Percentiles rank a stretch among this genome's conserved stretches.
Evolutionary conservation across 164 flowering plant species (phyloP).

Genomic region (Stephania yunnanensis): DNA sequence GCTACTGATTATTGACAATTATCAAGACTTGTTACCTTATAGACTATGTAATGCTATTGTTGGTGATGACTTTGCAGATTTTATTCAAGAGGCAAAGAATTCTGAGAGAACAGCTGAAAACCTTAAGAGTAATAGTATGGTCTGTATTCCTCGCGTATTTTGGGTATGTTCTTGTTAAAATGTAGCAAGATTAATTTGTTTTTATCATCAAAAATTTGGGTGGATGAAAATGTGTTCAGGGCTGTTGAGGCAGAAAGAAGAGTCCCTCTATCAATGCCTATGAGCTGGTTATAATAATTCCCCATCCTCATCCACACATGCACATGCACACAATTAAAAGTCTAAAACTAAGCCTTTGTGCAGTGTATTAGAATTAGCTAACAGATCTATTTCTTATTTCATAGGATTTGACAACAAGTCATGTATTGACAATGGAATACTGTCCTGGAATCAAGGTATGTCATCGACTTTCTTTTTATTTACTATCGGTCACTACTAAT

Average conservation of each 20-base stretch:
- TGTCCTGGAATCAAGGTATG: constrained; percentile 72
- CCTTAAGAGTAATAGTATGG: constrained; percentile 44
- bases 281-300: not conserved
- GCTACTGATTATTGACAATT: not conserved
- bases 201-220: constrained; percentile 3
- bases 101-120: constrained; percentile 63
- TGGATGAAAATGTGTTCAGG: not conserved
- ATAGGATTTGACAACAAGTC: constrained; percentile 69
- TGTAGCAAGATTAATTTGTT: not conserved
- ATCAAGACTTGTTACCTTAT: not conserved
- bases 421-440: constrained; percentile 81
- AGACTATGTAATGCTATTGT: not conserved
- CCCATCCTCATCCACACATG: no score
- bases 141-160: constrained; percentile 61
- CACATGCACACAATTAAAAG: not conserved
- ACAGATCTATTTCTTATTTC: constrained; percentile 19
- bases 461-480: not conserved
- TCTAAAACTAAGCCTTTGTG: not conserved
- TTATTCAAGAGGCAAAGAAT: constrained; percentile 73
- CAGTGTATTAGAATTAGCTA: constrained; percentile 5
- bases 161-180: constrained; percentile 50
- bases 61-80: constrained; percentile 44
- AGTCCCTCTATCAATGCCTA: not conserved
- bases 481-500: not conserved
- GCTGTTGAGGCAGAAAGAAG: not conserved